phyloP scores from a whole-genome alignment of 2,329 filamentous ascomycete genomes.

The Diaporthe ampelina region DNA sequence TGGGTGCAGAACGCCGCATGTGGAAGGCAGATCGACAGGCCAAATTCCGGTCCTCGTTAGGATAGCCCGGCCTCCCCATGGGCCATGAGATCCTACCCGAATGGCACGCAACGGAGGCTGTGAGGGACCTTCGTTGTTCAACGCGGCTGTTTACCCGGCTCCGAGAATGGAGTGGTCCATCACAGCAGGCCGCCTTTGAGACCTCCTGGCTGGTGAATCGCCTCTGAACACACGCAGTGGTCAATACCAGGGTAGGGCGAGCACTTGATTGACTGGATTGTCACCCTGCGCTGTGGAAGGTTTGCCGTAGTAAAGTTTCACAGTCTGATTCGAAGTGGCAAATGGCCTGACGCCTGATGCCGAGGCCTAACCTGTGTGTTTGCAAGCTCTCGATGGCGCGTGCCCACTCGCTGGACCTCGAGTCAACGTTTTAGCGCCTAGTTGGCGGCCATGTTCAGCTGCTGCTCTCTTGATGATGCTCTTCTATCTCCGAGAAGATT shows the following conservation, averaged over 20 bases:
- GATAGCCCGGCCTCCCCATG: neutral
- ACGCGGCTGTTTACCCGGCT: neutral
- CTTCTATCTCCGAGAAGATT: neutral
- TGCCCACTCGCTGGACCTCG: neutral
- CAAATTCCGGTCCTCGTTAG: constrained; percentile 7
- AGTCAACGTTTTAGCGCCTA: neutral
- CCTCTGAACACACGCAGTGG: neutral
- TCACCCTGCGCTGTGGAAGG: neutral
- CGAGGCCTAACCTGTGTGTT: neutral
- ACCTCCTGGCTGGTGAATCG: neutral
- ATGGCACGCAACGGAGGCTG: constrained; percentile 12
- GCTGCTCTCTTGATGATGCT: neutral
- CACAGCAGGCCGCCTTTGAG: neutral
- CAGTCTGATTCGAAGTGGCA: neutral
- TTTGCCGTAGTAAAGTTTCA: constrained; percentile 15
- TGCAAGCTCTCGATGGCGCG: neutral
- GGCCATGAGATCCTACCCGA: neutral
- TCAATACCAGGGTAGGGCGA: neutral
- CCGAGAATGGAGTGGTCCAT: neutral
- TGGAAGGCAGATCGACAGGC: constrained; percentile 10
- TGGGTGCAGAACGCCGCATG: neutral
- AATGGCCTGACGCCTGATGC: neutral
- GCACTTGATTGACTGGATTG: neutral
- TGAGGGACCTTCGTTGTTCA: neutral
- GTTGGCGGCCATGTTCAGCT: neutral